Base-by-base conservation (phyloP, 306 rosid genomes). In the Pterocarpus santalinus region DNA sequence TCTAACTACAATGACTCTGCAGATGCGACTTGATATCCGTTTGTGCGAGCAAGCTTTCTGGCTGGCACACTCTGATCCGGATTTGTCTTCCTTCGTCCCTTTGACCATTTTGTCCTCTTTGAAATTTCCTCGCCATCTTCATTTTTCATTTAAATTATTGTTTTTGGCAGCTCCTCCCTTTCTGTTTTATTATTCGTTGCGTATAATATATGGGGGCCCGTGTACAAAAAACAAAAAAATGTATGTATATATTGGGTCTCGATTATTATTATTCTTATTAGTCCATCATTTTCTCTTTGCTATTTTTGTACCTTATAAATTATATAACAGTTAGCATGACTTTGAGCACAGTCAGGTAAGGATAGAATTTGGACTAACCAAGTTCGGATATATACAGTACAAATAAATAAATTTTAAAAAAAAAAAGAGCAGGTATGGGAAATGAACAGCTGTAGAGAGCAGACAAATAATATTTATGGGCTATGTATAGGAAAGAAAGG, bases 101-200 rank as follows among this genome's bases (percentile, higher is more conserved):
- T 85, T 88, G 70, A 87, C 91, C 16, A 13, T 82, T 82, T 56
- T 80, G 46, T 52, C 85, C 91, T 39, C 75, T 46, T 39, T 67
- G 69, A 46, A 85, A 55, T 65, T 85, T 85, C 85, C 70, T 47
- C 22, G 1, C 3, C 80, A 44, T 68, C 70, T 76, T 56, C 79
- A 55, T 73, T 62, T 5, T 13, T 4, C 17, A 10, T 55, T 76
- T 52, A 2, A 6, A 64, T 28, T 65, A 65, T 83, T 33, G 2
- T 22, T 63, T 17, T 30, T 51, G 5, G 2, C 34, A 16, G 15
- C 67, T 69, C 51, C 12, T 33, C 4, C 2, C 28, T 44, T 65
- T 68, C 22, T 6, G 12, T 68, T 38, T n/a, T 8, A 1, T 51
- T n/a, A 13, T 53, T 53, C 1, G 7, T 55, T 47, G 53, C 69